Conservation (phyloP, 306 rosid species). For the Luffa acutangula region DNA sequence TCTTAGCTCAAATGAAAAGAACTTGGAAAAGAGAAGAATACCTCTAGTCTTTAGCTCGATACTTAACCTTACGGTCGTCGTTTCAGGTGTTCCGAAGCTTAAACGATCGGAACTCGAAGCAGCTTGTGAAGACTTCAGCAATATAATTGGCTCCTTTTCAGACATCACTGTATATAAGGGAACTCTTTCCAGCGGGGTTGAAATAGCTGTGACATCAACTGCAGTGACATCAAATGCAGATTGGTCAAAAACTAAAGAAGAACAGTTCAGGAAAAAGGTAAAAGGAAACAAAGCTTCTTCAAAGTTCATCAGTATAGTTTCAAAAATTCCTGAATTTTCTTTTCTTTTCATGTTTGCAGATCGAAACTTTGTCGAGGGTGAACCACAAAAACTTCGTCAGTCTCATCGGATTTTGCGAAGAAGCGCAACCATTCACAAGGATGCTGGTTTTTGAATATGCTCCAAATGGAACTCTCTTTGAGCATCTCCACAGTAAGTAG, state of each 20-base stretch:
- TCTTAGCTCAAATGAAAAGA: neutral
- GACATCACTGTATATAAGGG: conserved; percentile 77
- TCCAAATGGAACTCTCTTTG: conserved; percentile 88
- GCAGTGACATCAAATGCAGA: conserved; percentile 33
- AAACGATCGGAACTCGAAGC: conserved; percentile 54
- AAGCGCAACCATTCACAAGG: conserved; percentile 79
- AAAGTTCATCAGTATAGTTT: neutral
- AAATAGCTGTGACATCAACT: conserved; percentile 71
- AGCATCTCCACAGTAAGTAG: conserved; percentile 79
- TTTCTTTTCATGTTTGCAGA: conserved; percentile 26
- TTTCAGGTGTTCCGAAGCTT: conserved; percentile 83
- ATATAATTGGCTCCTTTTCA: conserved; percentile 51
- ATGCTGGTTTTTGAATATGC: conserved; percentile 96
- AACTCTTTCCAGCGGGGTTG: conserved; percentile 89
- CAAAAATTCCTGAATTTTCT: neutral
- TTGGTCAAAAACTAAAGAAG: conserved; percentile 65
- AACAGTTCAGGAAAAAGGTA: conserved; percentile 71
- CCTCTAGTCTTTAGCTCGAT: neutral
- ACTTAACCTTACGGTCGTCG: neutral
- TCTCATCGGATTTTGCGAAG: conserved; percentile 83
- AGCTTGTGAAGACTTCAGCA: conserved; percentile 97
- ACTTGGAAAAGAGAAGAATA: neutral
- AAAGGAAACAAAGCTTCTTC: neutral
- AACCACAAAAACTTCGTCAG: conserved; percentile 90
- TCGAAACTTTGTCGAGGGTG: conserved; percentile 57